phyloP scores from a whole-genome alignment of 2,329 filamentous ascomycete species.

The Leptographium procerum region DNA sequence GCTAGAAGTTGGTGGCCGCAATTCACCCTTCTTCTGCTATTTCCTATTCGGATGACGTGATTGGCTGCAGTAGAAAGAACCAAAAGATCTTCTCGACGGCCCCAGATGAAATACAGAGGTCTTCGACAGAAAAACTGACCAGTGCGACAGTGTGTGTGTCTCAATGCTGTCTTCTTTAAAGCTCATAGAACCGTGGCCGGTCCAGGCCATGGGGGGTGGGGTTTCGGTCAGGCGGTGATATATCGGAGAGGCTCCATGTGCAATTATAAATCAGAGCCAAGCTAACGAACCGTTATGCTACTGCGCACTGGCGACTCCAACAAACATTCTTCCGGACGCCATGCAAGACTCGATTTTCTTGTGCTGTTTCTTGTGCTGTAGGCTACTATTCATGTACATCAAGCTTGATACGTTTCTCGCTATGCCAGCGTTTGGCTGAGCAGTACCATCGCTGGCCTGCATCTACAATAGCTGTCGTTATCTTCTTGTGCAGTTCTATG shows the following conservation, averaged over 20 bases:
- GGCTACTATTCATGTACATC: background rate
- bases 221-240: background rate
- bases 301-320: background rate
- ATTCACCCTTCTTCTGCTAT: background rate
- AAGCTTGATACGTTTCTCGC: background rate
- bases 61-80: background rate
- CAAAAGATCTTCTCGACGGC: background rate
- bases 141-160: no score
- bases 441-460: background rate
- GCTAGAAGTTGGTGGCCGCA: no score
- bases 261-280: slow-evolving; percentile 1
- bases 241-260: background rate
- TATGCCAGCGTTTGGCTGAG: background rate
- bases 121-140: no score
- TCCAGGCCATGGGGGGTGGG: background rate
- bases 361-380: background rate
- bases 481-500: background rate
- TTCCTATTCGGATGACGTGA: background rate
- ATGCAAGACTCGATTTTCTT: no score
- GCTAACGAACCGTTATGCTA: background rate
- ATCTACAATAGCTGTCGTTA: background rate
- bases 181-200: no score
- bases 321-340: no score
- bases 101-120: background rate
- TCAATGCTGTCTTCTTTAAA: no score